These are phyloP conservation scores for Phyllosticta capitalensis DNA, from an alignment of 2,329 filamentous ascomycete species.

Conservation along the genomic window DNA sequence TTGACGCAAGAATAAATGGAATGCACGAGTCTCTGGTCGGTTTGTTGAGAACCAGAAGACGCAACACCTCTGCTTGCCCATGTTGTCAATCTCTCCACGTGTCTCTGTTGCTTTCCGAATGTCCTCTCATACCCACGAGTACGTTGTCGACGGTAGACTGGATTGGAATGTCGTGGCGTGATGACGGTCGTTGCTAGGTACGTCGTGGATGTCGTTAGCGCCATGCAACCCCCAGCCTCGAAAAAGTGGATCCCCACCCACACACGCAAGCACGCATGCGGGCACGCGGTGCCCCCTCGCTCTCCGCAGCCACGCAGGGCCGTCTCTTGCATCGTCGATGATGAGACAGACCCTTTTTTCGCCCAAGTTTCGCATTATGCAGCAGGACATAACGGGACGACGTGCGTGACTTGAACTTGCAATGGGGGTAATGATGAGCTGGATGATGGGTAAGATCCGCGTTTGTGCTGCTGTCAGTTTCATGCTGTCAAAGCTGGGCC, in stretches of 20 bases:
- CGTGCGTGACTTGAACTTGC: too few relatives aligned
- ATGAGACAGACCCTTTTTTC: too few relatives aligned
- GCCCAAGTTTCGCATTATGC: too few relatives aligned
- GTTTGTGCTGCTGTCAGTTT: too few relatives aligned
- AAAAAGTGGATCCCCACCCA: not conserved
- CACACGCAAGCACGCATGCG: not conserved
- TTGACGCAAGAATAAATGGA: not conserved
- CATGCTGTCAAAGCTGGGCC: too few relatives aligned
- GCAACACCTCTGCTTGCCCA: not conserved
- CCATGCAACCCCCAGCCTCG: not conserved
- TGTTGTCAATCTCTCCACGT: not conserved
- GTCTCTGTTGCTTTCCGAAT: not conserved
- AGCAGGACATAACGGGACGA: too few relatives aligned
- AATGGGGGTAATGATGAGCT: too few relatives aligned
- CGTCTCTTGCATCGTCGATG: too few relatives aligned
- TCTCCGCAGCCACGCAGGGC: too few relatives aligned
- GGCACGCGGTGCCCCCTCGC: not conserved
- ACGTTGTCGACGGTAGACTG: not conserved
- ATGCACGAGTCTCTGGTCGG: not conserved
- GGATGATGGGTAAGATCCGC: too few relatives aligned
- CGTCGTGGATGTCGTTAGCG: not conserved
- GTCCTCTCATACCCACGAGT: not conserved
- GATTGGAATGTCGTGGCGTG: constrained; percentile 6
- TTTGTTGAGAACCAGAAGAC: not conserved
- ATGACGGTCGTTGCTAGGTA: constrained; percentile 1